Percentiles rank a stretch among this genome's conserved stretches.
Evolutionary conservation across 768 basidiomycete genomes (phyloP).

Genomic region (Harrya chromipes): DNA sequence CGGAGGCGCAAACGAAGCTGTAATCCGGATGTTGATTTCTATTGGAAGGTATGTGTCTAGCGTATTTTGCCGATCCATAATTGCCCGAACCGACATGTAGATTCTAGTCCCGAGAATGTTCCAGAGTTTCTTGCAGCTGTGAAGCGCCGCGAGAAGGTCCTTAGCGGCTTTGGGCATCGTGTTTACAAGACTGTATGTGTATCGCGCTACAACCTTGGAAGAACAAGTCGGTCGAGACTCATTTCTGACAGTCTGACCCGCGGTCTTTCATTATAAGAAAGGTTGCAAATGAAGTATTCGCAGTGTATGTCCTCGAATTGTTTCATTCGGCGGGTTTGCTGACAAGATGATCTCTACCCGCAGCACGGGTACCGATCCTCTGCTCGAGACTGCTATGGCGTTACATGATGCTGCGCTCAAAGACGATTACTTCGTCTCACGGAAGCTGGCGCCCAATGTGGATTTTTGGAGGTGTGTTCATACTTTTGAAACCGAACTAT

Average conservation of each 20-base stretch:
- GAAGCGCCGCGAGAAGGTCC: slow-evolving; percentile 82
- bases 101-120: slow-evolving; percentile 70
- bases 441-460: slow-evolving; percentile 85
- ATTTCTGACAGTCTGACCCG: slow-evolving; percentile 67
- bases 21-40: slow-evolving; percentile 89
- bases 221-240: background rate
- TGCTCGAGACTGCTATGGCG: slow-evolving; percentile 86
- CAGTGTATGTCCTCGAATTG: slow-evolving; percentile 50
- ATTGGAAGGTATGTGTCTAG: slow-evolving; percentile 66
- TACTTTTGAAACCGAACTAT: background rate
- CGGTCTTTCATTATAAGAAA: slow-evolving; percentile 88
- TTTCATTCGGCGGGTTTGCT: background rate
- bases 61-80: background rate
- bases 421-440: slow-evolving; percentile 83
- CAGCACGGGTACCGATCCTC: slow-evolving; percentile 81
- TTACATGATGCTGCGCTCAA: slow-evolving; percentile 86
- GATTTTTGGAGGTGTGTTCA: slow-evolving; percentile 68
- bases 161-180: slow-evolving; percentile 88
- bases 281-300: slow-evolving; percentile 90
- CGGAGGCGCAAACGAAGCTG: slow-evolving; percentile 90
- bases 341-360: background rate
- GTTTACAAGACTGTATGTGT: slow-evolving; percentile 70
- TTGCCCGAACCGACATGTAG: background rate
- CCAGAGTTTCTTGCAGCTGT: slow-evolving; percentile 84
- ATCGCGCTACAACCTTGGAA: background rate